Evolutionary conservation across 129 eudicot genomes (phyloP).

Genomic region (Escallonia herrerae): DNA sequence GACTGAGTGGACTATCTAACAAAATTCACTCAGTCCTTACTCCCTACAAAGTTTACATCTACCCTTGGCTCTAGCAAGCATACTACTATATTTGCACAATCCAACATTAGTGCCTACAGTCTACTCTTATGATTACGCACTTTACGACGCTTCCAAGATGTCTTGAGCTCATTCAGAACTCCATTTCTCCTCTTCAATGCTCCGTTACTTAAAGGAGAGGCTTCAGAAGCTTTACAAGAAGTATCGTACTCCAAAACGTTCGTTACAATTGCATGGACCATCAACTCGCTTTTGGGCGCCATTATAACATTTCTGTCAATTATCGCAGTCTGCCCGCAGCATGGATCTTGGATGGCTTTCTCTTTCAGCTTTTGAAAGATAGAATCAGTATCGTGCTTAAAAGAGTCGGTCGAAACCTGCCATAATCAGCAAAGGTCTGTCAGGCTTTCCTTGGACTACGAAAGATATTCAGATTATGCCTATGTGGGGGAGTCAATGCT

Average conservation of each 20-base stretch:
- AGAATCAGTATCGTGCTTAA: conserved; percentile 46
- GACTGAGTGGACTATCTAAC: conserved; percentile 21
- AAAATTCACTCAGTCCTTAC: conserved; percentile 27
- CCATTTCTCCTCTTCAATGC: conserved; percentile 37
- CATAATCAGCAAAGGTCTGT: conserved; percentile 1
- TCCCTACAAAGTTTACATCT: conserved; percentile 13
- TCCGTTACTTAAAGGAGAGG: conserved; percentile 28
- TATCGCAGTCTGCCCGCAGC: conserved; percentile 59
- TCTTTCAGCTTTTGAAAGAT: conserved; percentile 44
- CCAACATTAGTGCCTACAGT: conserved; percentile 8
- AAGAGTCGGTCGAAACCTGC: conserved; percentile 44
- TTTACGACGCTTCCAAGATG: conserved; percentile 38
- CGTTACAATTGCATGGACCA: conserved; percentile 55
- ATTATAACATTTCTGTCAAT: conserved; percentile 39
- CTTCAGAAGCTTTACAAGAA: conserved; percentile 23
- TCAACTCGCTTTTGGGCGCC: conserved; percentile 43
- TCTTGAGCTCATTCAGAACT: conserved; percentile 17
- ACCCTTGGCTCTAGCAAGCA: conserved; percentile 5
- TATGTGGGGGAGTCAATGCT: too few species aligned
- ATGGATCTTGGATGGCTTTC: conserved; percentile 36
- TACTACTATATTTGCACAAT: conserved; percentile 24
- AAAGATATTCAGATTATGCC: too few species aligned
- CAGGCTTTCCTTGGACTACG: too few species aligned
- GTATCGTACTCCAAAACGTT: conserved; percentile 45
- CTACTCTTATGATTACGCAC: conserved; percentile 29